Evolutionary conservation across 352 stramenopile species (phyloP).

Genomic region (Globisporangium emineosum): DNA sequence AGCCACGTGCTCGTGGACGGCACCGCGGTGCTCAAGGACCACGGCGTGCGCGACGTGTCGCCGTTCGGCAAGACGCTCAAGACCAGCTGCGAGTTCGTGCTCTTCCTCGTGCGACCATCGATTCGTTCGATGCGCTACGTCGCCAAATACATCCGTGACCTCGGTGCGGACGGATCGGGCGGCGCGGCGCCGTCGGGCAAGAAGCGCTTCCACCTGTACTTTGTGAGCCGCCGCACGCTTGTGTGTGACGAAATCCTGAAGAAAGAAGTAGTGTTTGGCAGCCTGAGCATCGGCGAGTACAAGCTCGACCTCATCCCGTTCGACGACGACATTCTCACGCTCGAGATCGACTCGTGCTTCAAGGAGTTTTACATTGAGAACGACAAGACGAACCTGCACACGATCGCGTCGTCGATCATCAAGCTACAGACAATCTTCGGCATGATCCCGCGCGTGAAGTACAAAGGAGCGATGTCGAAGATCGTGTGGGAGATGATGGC

Average conservation of each 20-base stretch:
- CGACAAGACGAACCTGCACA: constrained; percentile 87
- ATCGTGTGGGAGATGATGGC: constrained; percentile 91
- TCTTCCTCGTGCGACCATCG: constrained; percentile 87
- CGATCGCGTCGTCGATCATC: constrained; percentile 84
- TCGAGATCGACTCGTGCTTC: constrained; percentile 90
- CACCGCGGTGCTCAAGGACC: constrained; percentile 79
- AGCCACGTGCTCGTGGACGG: constrained; percentile 87
- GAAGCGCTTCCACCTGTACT: constrained; percentile 88
- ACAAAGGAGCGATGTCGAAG: constrained; percentile 90
- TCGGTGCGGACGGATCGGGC: constrained; percentile 32
- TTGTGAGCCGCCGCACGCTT: constrained; percentile 88
- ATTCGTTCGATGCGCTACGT: constrained; percentile 77
- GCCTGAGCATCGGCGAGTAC: constrained; percentile 86
- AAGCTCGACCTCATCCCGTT: constrained; percentile 95
- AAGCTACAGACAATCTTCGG: constrained; percentile 94
- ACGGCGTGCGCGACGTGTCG: constrained; percentile 84
- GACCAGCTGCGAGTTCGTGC: constrained; percentile 80
- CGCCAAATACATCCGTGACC: constrained; percentile 70
- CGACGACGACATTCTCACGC: constrained; percentile 93
- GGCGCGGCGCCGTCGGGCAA: constrained; percentile 26
- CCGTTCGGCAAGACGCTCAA: constrained; percentile 79
- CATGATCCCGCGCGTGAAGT: constrained; percentile 93
- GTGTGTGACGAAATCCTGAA: constrained; percentile 91
- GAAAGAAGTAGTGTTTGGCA: constrained; percentile 87
- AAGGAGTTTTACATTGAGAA: constrained; percentile 86